Conservation (phyloP, 805 yeast genomes). For the Kuraishia molischiana region DNA sequence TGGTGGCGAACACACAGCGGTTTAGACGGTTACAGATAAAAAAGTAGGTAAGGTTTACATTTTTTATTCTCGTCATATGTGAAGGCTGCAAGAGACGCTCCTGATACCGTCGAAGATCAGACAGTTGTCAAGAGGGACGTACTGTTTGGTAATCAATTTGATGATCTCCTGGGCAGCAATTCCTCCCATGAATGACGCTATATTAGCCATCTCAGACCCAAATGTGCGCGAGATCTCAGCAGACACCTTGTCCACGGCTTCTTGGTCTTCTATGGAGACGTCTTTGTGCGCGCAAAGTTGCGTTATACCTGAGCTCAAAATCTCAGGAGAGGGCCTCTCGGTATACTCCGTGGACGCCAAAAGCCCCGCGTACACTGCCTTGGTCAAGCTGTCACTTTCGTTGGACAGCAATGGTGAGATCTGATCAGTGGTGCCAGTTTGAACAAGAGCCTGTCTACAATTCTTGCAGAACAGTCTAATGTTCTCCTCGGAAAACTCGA, state of each 20-base stretch:
- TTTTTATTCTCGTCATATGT: conserved; percentile 8
- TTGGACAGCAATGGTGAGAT: background rate
- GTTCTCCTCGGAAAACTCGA: conserved; percentile 23
- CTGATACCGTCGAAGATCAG: conserved; percentile 65
- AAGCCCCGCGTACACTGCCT: background rate
- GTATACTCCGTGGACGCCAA: background rate
- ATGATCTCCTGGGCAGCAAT: conserved; percentile 77
- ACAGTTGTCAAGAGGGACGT: conserved; percentile 65
- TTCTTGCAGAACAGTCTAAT: conserved; percentile 52
- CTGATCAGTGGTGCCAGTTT: conserved; percentile 30
- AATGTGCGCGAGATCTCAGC: too few species aligned
- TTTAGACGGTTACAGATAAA: background rate
- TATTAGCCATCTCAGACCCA: conserved; percentile 37
- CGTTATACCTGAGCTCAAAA: too few species aligned
- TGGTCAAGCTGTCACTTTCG: conserved; percentile 6
- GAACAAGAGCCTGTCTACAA: conserved; percentile 38
- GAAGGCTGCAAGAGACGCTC: conserved; percentile 28
- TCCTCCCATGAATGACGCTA: conserved; percentile 72
- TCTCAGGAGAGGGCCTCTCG: too few species aligned
- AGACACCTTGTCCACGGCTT: too few species aligned
- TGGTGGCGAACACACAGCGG: conserved; percentile 82
- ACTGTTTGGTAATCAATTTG: conserved; percentile 70
- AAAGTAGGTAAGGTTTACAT: conserved; percentile 3
- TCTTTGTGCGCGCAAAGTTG: too few species aligned
- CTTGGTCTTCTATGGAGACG: too few species aligned